Evolutionary conservation across 179 eudicot genomes (phyloP), one percentile per base, ranked within the genome.

Genomic region (Corrigiola litoralis): DNA sequence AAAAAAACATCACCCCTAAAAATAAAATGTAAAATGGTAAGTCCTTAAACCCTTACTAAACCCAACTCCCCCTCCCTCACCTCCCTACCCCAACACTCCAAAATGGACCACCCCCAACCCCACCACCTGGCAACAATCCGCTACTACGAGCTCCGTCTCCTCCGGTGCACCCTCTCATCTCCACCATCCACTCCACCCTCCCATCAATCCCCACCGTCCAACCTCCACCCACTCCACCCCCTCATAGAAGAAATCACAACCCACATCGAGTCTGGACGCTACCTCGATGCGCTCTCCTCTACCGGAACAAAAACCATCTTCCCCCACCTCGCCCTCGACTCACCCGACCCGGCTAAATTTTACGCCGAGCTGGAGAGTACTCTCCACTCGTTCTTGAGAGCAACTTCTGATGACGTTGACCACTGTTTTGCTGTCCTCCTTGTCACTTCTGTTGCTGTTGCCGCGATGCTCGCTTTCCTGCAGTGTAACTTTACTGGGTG

Each of bases 401-500:
- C 63, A 24, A 63, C 46, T 38, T 74, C 34, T 31, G 64, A 42
- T 66, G 77, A 65, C 21, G 36, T 2, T 11, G 80, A 78, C 2
- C 51, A 25, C 56, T 29, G 61, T 36, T 70, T 20, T 11, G 77
- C 67, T 62, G 74, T 66, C 13, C 58, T 92, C 55, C 49, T 87
- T 18, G 75, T 85, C 31, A 69, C 81, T 79, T 76, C 84, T 0
- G 20, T 84, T 59, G 92, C 85, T 25, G 85, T 90, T 45, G 81
- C 95, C 3, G 83, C 98, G 56, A 72, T 90, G 51, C 87, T 90
- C 31, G 92, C 88, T 23, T 92, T 90, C 68, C 66, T 74, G 56
- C 98, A 89, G 79, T 75, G 81, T 34, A 85, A 82, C 48, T 16
- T 92, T 21, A 89, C 82, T 24, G 98, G 98, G 92, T 88, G 21